A percentile compares a stretch with the other conserved stretches of the same genome.
Conservation (phyloP, 257 asterid genomes). For the Apocynum venetum region DNA sequence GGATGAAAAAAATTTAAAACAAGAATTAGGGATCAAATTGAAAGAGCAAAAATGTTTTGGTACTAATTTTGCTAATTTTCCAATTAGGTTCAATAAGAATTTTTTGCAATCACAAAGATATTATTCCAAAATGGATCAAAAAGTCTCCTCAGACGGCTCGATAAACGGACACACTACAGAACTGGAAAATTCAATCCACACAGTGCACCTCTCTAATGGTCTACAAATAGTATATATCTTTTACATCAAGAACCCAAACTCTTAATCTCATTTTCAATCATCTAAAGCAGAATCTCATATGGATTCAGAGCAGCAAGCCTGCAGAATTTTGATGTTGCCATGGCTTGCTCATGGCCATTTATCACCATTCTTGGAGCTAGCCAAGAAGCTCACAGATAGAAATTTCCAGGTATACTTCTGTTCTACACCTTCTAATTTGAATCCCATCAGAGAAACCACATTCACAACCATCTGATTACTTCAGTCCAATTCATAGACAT, state of each 20-base stretch:
- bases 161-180: not conserved
- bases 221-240: not conserved
- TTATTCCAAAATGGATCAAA: no score
- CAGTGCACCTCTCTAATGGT: no score
- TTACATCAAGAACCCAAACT: not conserved
- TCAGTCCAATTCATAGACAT: slow-evolving; percentile 6
- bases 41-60: no score
- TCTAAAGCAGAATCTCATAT: not conserved
- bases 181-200: not conserved
- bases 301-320: not conserved
- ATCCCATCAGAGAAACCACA: not conserved
- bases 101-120: no score
- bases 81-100: no score
- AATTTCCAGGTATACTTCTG: slow-evolving; percentile 17
- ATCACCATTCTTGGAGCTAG: slow-evolving; percentile 19
- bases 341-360: slow-evolving; percentile 25
- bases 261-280: not conserved
- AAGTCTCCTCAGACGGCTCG: not conserved
- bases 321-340: slow-evolving; percentile 19
- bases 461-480: no score
- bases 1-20: no score
- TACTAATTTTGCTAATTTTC: no score
- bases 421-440: slow-evolving; percentile 14
- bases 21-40: no score
- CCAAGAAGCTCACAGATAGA: slow-evolving; percentile 6